These are phyloP conservation scores for Sugiyamaella americana DNA, from an alignment of 805 yeast species.

Conservation along the genomic window DNA sequence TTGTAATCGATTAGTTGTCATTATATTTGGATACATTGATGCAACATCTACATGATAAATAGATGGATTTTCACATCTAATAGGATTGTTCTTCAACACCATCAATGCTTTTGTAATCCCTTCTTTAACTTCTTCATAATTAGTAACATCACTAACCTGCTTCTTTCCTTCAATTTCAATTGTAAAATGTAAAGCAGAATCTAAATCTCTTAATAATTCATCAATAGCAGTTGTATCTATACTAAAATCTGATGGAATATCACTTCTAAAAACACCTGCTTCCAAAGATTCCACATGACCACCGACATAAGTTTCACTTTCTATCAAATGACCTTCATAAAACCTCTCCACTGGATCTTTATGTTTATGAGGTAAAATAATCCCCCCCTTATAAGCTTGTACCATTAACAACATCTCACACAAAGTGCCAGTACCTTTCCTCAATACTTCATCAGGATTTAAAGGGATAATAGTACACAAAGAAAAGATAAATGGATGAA, in stretches of 20 bases:
- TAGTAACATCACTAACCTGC: conserved; percentile 67
- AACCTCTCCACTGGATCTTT: conserved; percentile 91
- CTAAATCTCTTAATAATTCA: conserved; percentile 66
- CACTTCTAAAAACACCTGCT: conserved; percentile 96
- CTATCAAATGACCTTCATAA: conserved; percentile 88
- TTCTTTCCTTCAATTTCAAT: conserved; percentile 75
- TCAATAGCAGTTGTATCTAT: conserved; percentile 80
- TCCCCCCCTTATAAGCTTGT: conserved; percentile 76
- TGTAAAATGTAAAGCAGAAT: conserved; percentile 71
- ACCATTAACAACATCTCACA: conserved; percentile 97
- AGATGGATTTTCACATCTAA: conserved; percentile 69
- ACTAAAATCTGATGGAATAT: conserved; percentile 65
- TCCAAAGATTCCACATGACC: conserved; percentile 98
- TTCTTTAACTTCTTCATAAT: conserved; percentile 67
- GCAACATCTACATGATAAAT: conserved; percentile 99
- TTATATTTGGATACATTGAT: conserved; percentile 98
- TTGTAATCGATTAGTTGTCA: conserved; percentile 94
- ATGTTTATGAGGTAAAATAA: conserved; percentile 88
- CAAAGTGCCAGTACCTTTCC: conserved; percentile 97
- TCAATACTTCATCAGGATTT: conserved; percentile 90
- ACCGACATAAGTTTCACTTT: conserved; percentile 96
- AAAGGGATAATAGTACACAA: conserved; percentile 92
- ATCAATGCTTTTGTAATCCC: conserved; percentile 49
- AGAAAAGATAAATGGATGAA: conserved; percentile 94
- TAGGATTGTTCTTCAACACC: conserved; percentile 57